A percentile compares a stretch with the other conserved stretches of the same genome.
These are phyloP conservation scores for Zangia roseola DNA, from an alignment of 768 basidiomycete genomes.

Conservation along the genomic window DNA sequence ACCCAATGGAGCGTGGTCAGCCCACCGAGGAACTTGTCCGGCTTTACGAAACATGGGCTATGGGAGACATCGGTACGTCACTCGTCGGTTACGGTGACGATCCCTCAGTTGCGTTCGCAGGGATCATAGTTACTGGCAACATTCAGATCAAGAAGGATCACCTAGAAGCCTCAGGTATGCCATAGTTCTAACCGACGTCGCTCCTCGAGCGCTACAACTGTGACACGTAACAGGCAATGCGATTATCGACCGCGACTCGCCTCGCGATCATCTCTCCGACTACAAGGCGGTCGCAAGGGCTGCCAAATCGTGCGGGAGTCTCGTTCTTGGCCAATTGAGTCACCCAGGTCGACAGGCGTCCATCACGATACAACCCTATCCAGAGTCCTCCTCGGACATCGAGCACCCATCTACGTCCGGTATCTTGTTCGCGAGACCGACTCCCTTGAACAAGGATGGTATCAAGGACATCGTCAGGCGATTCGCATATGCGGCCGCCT, in stretches of 20 bases:
- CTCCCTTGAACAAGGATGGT: constrained; percentile 44
- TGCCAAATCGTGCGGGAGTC: constrained; percentile 30
- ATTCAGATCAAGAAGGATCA: constrained; percentile 36
- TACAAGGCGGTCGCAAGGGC: constrained; percentile 28
- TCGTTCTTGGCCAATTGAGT: constrained; percentile 33
- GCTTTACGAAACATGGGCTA: constrained; percentile 35
- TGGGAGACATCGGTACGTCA: constrained; percentile 28
- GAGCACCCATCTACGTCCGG: constrained; percentile 35
- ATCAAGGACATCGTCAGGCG: constrained; percentile 49
- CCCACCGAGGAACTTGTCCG: constrained; percentile 35
- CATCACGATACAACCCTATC: constrained; percentile 35
- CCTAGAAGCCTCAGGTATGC: constrained; percentile 33
- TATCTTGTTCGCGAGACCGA: constrained; percentile 30
- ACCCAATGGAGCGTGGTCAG: constrained; percentile 29
- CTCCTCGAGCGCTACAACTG: neutral
- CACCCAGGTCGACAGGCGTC: constrained; percentile 36
- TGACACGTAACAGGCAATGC: constrained; percentile 26
- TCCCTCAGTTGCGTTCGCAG: constrained; percentile 15
- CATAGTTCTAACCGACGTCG: neutral
- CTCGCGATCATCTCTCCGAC: constrained; percentile 21
- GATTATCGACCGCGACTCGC: constrained; percentile 31
- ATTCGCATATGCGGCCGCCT: constrained; percentile 54
- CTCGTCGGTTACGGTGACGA: neutral
- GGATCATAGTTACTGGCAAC: constrained; percentile 33
- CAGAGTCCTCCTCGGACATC: constrained; percentile 34